Evolutionary conservation across 805 yeast species (phyloP).

Genomic region (Metschnikowia peoriensis): DNA sequence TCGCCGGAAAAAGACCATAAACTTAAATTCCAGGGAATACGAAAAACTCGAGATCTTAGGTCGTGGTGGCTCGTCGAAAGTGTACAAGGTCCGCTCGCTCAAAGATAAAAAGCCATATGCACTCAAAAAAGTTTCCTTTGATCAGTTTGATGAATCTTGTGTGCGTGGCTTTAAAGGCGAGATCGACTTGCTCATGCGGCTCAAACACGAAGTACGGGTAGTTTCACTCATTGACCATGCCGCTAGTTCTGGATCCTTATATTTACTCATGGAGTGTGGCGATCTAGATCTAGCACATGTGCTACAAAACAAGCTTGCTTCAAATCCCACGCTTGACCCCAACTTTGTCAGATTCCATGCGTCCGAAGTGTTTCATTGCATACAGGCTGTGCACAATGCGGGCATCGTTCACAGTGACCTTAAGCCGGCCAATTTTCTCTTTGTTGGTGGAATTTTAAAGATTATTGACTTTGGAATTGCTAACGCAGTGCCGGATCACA

Average conservation of each 20-base stretch:
- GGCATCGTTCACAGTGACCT: constrained; percentile 85
- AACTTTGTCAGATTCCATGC: constrained; percentile 80
- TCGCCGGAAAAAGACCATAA: constrained; percentile 28
- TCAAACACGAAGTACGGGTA: constrained; percentile 63
- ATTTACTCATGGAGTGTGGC: constrained; percentile 91
- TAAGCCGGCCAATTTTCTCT: constrained; percentile 64
- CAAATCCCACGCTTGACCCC: constrained; percentile 50
- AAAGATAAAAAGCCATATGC: constrained; percentile 63
- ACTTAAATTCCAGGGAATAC: constrained; percentile 58
- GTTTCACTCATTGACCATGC: constrained; percentile 75
- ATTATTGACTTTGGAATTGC: constrained; percentile 95
- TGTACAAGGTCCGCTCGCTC: constrained; percentile 68
- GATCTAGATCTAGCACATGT: constrained; percentile 87
- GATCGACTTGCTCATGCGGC: constrained; percentile 64
- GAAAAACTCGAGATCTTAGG: constrained; percentile 79
- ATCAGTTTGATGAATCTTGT: constrained; percentile 74
- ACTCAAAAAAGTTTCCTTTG: constrained; percentile 75
- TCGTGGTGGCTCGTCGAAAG: constrained; percentile 90
- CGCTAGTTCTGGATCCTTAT: constrained; percentile 60
- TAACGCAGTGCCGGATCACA: constrained; percentile 90
- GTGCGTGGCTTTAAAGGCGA: constrained; percentile 86
- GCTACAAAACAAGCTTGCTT: constrained; percentile 52
- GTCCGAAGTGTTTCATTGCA: constrained; percentile 76
- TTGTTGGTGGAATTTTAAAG: constrained; percentile 80
- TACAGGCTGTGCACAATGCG: constrained; percentile 79